Evolutionary conservation across 495 filamentous ascomycete species (phyloP), one percentile per base, ranked within the genome.

Genomic region (Diplogelasinospora grovesii): DNA sequence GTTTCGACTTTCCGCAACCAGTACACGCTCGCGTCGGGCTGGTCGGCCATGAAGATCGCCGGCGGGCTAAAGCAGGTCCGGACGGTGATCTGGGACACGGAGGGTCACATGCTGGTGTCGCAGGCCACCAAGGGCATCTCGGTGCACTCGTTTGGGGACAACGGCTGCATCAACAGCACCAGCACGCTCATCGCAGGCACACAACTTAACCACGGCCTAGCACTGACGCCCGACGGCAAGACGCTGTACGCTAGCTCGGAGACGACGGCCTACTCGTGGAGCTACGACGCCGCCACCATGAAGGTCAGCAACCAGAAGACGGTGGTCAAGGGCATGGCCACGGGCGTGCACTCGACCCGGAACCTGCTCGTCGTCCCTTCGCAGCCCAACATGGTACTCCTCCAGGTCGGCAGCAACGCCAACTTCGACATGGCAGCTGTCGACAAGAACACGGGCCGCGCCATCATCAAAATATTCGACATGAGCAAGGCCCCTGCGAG

Each of bases 131-230:
- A 38, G 22, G 81, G 81, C 14, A 68, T 83, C 41, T 65, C 65
- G 5, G 67, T 69, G 22, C 58, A 81, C 45, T 65, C 52, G 1
- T 63, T 83, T 19, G 66, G 65, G 18, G 70, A 72, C 38, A 56
- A 67, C 39, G 75, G 70, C 4, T 72, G 71, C 32, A 65, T 58
- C 49, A 59, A 50, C 39, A 54, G 48, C 59, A 57, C 58, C 4
- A 41, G 18, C 45, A 57, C 54, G 56, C 54, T 60, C 43, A 47
- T 59, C 67, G 47, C 55, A 56, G 45, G 60, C 56, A 41, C 46
- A 37, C 49, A 55, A 56, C 62, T 85, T n/a, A 81, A 82, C 54
- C 81, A 85, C 59, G 81, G 80, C n/a, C 64, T 85, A 22, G 71
- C 72, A 13, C 55, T 85, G 14, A 75, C 77, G 6, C 53, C 54